Evolutionary conservation across 352 stramenopile species (phyloP).

Genomic region (Globisporangium acanthophoron): DNA sequence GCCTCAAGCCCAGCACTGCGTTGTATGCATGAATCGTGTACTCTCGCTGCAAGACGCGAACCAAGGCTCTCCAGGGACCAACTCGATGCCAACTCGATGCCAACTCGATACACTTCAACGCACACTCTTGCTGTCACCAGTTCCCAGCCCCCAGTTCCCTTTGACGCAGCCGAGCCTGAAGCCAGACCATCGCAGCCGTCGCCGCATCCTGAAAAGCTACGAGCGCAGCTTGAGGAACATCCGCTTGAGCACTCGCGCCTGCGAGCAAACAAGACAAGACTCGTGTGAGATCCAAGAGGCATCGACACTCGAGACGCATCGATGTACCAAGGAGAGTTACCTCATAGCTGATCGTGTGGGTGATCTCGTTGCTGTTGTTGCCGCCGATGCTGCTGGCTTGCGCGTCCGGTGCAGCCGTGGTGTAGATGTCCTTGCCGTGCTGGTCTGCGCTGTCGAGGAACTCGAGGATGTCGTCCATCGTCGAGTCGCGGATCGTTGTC

Average conservation of each 20-base stretch:
- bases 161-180: too few species aligned
- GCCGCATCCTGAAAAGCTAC: conserved; percentile 13
- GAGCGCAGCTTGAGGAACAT: conserved; percentile 92
- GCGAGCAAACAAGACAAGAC: neutral
- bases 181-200: too few species aligned
- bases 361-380: conserved; percentile 30
- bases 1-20: too few species aligned
- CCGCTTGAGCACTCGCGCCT: conserved; percentile 90
- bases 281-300: too few species aligned
- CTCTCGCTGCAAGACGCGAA: too few species aligned
- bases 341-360: conserved; percentile 92
- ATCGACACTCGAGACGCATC: neutral
- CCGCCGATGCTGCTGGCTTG: conserved; percentile 19
- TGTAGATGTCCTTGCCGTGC: conserved; percentile 90
- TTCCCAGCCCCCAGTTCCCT: neutral
- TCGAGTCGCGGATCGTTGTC: conserved; percentile 92
- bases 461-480: conserved; percentile 92
- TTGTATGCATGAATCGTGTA: too few species aligned
- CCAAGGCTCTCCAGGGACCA: too few species aligned
- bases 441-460: conserved; percentile 91
- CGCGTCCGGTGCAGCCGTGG: conserved; percentile 54
- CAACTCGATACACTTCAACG: too few species aligned
- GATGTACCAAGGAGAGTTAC: conserved; percentile 15
- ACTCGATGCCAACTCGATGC: too few species aligned
- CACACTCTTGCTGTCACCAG: too few species aligned